Base-by-base conservation (phyloP, 805 yeast genomes). In the Teunomyces funiuensis region DNA sequence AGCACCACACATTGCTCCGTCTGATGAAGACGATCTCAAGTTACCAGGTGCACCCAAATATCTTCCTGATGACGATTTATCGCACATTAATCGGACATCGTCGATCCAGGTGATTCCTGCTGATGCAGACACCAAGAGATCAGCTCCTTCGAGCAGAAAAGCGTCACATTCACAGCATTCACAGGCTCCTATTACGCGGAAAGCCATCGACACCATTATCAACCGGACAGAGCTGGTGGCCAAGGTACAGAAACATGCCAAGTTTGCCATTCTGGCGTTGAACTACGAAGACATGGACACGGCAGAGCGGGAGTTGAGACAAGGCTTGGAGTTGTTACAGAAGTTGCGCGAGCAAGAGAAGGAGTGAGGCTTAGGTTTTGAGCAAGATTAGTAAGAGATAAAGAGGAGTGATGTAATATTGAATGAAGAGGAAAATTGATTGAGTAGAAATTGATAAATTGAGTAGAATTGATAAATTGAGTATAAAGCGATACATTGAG, bases 241-340 rank as follows among this genome's bases (percentile, higher is more conserved):
- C 7, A 69, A 74, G 50, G 79, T 83, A 1, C 91, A 85, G 53
- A 83, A 80, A 51, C 76, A 73, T 45, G 85, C 90, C 23, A 83
- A 79, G 55, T 85, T 81, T 57, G 91, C 89, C 2, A 79, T 84
- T 5, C 82, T 88, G 42, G 93, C 95, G 0, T 68, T 85, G 55
- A 84, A 84, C 55, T 85, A 84, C 57, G 91, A 85, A 46, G 95
- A 85, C 52, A 63, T 77, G 26, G 72, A 58, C 2, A 85, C 91
- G 0, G 91, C 91, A 2, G 78, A 80, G 33, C 66, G 65, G 27
- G 88, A 85, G 55, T 61, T 85, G 36, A 58, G 63, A 13, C 57
- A 67, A 18, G 88, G 88, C 0, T 58, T 84, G 30, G 72, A 68
- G 14, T 51, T 80, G 27, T 53, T 78, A 38, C 56, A 46, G 17